phyloP scores from a whole-genome alignment of 2,329 filamentous ascomycete genomes.

The Alternaria rosae region DNA sequence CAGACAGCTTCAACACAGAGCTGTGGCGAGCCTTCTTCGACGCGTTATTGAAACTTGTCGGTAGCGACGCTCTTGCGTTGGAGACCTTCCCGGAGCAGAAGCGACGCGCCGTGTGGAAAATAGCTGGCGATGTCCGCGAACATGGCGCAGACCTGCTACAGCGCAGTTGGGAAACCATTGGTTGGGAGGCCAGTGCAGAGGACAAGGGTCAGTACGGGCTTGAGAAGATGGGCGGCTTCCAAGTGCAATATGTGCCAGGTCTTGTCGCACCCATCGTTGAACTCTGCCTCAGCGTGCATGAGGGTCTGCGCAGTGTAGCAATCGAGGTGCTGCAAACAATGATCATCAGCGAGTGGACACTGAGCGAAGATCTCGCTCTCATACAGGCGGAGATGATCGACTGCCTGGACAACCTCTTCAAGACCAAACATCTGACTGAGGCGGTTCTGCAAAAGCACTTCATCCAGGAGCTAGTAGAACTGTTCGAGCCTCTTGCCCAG shows the following conservation, averaged over 20 bases:
- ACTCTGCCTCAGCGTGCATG: constrained; percentile 93
- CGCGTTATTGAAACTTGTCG: constrained; percentile 85
- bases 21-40: constrained; percentile 95
- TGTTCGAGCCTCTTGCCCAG: constrained; percentile 76
- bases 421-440: constrained; percentile 85
- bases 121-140: constrained; percentile 94
- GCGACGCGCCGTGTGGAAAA: constrained; percentile 95
- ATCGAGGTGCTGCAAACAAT: constrained; percentile 95
- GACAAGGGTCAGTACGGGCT: constrained; percentile 80
- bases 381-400: constrained; percentile 98
- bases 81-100: constrained; percentile 99
- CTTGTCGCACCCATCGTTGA: constrained; percentile 91
- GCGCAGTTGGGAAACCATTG: constrained; percentile 91
- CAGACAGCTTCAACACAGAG: constrained; percentile 89
- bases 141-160: constrained; percentile 85
- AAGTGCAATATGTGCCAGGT: constrained; percentile 96
- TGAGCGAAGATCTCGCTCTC: constrained; percentile 89
- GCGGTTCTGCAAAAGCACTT: constrained; percentile 92
- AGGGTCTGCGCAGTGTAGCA: constrained; percentile 85
- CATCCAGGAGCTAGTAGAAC: constrained; percentile 80
- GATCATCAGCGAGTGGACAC: constrained; percentile 97
- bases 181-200: constrained; percentile 88
- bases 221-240: constrained; percentile 89
- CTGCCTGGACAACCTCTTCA: constrained; percentile 88
- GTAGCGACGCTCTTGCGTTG: constrained; percentile 85